These are phyloP conservation scores for Sicyos baderoa DNA, from an alignment of 306 rosid genomes.

Conservation along the genomic window DNA sequence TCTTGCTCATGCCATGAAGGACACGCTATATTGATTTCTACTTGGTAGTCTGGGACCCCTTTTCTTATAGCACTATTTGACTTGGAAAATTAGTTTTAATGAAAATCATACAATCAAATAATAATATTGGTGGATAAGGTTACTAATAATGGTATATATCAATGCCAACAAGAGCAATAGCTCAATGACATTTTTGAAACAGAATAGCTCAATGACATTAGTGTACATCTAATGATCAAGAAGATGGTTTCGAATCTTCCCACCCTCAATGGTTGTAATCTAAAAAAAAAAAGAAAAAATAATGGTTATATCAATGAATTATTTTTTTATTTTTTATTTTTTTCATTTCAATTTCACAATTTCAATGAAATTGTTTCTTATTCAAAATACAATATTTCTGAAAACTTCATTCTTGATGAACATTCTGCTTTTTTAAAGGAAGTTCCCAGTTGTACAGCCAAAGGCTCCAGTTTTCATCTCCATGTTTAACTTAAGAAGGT, in stretches of 20 bases:
- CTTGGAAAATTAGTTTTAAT: not conserved
- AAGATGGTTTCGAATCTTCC: too few relatives aligned
- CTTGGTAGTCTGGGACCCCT: not conserved
- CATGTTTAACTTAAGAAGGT: conserved; percentile 19
- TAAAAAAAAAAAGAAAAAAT: too few relatives aligned
- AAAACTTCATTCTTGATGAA: not conserved
- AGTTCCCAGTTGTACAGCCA: not conserved
- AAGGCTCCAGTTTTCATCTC: not conserved
- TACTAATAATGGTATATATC: not conserved
- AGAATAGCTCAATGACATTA: too few relatives aligned
- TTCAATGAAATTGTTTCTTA: too few relatives aligned
- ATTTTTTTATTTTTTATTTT: too few relatives aligned
- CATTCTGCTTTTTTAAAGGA: not conserved
- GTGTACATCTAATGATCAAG: too few relatives aligned
- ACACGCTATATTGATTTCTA: not conserved
- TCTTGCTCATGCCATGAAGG: conserved; percentile 4
- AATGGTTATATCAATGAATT: too few relatives aligned
- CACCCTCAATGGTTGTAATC: too few relatives aligned
- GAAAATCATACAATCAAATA: not conserved
- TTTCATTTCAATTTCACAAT: too few relatives aligned
- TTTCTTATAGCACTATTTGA: not conserved
- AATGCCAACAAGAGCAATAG: too few relatives aligned
- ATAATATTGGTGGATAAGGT: not conserved
- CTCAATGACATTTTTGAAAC: too few relatives aligned
- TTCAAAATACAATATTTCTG: too few relatives aligned